Conservation (phyloP, 768 basidiomycete species). For the Boletus rubropictus region DNA sequence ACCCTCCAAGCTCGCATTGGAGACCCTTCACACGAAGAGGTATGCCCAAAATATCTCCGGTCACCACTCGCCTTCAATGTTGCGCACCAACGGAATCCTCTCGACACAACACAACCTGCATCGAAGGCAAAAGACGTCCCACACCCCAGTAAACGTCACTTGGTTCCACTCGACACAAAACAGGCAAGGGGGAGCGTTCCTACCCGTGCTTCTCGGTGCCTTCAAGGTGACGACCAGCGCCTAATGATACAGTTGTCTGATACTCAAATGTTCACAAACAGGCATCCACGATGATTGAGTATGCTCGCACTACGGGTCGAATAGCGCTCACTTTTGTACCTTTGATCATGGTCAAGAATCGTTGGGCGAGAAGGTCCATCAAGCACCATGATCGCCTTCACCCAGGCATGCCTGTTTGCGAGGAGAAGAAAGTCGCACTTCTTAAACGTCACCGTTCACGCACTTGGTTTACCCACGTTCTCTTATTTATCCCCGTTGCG, state of each 20-base stretch:
- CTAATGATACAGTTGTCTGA: constrained; percentile 1
- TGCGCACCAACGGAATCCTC: constrained; percentile 5
- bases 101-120: constrained; percentile 1
- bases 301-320: constrained; percentile 64
- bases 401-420: constrained; percentile 41
- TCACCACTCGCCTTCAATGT: background rate
- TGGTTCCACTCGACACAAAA: constrained; percentile 39
- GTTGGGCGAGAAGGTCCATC: constrained; percentile 46
- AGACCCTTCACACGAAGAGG: background rate
- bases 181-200: constrained; percentile 27
- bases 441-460: constrained; percentile 45
- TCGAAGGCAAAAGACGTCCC: constrained; percentile 3
- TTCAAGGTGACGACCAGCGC: constrained; percentile 46
- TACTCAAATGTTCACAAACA: constrained; percentile 22
- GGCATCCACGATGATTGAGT: constrained; percentile 69
- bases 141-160: constrained; percentile 6
- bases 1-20: background rate
- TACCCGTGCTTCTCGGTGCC: constrained; percentile 53
- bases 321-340: constrained; percentile 74
- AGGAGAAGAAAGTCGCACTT: constrained; percentile 45
- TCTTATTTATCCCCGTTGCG: constrained; percentile 55
- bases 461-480: constrained; percentile 45
- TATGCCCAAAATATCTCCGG: background rate
- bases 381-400: constrained; percentile 36
- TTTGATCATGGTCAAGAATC: constrained; percentile 55